Base-by-base conservation (phyloP, 2,329 filamentous ascomycete species). In the Sclerotinia nivalis region DNA sequence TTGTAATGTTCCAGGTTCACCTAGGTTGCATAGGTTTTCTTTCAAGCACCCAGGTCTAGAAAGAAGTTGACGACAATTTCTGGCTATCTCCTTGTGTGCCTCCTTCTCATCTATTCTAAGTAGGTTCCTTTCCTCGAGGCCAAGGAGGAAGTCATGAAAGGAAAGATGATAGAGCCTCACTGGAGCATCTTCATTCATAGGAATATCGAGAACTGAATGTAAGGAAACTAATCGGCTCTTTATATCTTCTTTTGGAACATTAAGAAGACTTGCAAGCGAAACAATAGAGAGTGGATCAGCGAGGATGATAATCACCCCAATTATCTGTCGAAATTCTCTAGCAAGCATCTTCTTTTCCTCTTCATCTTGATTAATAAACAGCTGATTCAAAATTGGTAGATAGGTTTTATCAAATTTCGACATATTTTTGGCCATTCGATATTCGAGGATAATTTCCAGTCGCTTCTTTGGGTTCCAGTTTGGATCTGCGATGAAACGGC, bases 51-150 rank as follows among this genome's bases (percentile, higher is more conserved):
- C 60, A 34, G 22, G 20, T 10, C 45, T 73, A 4, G 50, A 72
- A 75, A 83, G 77, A 0, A 82, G 71, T 50, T 78, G 52, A 28
- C 84, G 69, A 71, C 82, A 84, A n/a, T 73, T 40, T 22, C 50
- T 68, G 0, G 79, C 78, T 0, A 83, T 69, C 3, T 66, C 71
- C 40, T 74, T 34, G 69, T 84, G 76, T 31, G 76, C 73, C 25
- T 73, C 22, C 61, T 70, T 73, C 70, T 81, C 78, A 31, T 83
- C 74, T 54, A 82, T 74, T 77, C 78, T 78, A 72, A 83, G 82
- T 0, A 59, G 71, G 47, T 77, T 74, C 69, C 73, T 4, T 66
- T 60, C 37, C 22, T 49, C 7, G 1, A 18, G 2, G 22, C 50
- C 58, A 28, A 70, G 13, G 80, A 69, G 67, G 20, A 69, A 69